Evolutionary conservation across 2,329 filamentous ascomycete genomes (phyloP).

Genomic region (Fusarium sp.): DNA sequence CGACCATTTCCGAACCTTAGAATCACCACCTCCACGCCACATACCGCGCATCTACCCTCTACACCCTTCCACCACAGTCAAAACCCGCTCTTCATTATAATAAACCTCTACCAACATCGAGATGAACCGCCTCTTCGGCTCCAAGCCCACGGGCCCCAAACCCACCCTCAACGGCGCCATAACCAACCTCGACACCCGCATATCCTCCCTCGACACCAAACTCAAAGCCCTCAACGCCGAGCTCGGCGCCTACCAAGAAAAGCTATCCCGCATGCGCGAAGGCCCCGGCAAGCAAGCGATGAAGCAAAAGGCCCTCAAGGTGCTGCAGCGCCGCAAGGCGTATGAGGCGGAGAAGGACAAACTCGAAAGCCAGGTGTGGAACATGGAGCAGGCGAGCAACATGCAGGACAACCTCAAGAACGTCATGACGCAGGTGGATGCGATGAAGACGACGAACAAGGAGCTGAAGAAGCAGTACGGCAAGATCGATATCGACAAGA

Average conservation of each 20-base stretch:
- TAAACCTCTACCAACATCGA: slow-evolving; percentile 32
- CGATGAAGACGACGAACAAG: slow-evolving; percentile 97
- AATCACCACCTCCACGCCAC: not conserved
- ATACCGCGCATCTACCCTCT: not conserved
- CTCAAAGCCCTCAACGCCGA: slow-evolving; percentile 92
- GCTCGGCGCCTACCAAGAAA: slow-evolving; percentile 85
- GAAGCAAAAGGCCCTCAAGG: slow-evolving; percentile 92
- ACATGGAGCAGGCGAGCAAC: slow-evolving; percentile 98
- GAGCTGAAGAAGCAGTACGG: slow-evolving; percentile 93
- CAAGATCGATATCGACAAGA: slow-evolving; percentile 97
- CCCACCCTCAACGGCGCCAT: slow-evolving; percentile 88
- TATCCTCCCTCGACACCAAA: slow-evolving; percentile 92
- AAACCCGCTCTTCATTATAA: not conserved
- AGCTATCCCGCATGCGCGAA: slow-evolving; percentile 91
- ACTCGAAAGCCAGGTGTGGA: slow-evolving; percentile 94
- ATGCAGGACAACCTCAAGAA: slow-evolving; percentile 99
- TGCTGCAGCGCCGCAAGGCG: slow-evolving; percentile 91
- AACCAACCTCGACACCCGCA: slow-evolving; percentile 82
- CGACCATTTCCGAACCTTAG: slow-evolving; percentile 20
- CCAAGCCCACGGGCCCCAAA: slow-evolving; percentile 87
- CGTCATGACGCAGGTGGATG: slow-evolving; percentile 97
- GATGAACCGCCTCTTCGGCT: slow-evolving; percentile 97
- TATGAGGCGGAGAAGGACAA: slow-evolving; percentile 96
- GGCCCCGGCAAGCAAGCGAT: slow-evolving; percentile 93
- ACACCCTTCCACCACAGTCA: not conserved